These are phyloP conservation scores for Phytophthora quininea DNA, from an alignment of 352 stramenopile species.

Conservation along the genomic window DNA sequence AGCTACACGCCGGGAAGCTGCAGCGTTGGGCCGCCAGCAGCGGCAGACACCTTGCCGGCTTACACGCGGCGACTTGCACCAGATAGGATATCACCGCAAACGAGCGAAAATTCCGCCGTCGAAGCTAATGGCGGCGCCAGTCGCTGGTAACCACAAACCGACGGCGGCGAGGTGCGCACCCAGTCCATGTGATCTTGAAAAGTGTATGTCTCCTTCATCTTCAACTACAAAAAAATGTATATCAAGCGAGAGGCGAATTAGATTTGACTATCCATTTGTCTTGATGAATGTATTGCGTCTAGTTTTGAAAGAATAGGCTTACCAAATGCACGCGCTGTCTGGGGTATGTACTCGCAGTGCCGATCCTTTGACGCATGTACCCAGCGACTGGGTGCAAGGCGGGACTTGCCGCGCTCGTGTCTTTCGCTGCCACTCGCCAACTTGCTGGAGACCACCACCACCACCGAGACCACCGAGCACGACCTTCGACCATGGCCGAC, in stretches of 20 bases:
- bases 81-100: neutral
- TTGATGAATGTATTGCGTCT: neutral
- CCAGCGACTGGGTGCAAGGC: neutral
- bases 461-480: neutral
- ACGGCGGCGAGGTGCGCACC: constrained; percentile 22
- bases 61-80: constrained; percentile 10
- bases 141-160: neutral
- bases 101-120: neutral
- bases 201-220: neutral
- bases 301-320: too few relatives aligned
- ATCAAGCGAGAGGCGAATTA: neutral
- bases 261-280: neutral
- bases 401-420: too few relatives aligned
- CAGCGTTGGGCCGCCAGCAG: constrained; percentile 26
- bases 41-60: constrained; percentile 30
- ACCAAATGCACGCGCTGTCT: too few relatives aligned
- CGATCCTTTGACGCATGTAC: neutral
- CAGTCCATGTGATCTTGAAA: constrained; percentile 22
- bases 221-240: neutral
- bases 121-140: neutral
- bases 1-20: constrained; percentile 51
- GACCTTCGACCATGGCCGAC: neutral
- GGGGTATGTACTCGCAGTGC: too few relatives aligned
- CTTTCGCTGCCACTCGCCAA: neutral
- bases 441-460: neutral